Evolutionary conservation across 192 early-diverging fungal species (phyloP), one percentile per base, ranked within the genome.

Genomic region (Spizellomyces sp.): DNA sequence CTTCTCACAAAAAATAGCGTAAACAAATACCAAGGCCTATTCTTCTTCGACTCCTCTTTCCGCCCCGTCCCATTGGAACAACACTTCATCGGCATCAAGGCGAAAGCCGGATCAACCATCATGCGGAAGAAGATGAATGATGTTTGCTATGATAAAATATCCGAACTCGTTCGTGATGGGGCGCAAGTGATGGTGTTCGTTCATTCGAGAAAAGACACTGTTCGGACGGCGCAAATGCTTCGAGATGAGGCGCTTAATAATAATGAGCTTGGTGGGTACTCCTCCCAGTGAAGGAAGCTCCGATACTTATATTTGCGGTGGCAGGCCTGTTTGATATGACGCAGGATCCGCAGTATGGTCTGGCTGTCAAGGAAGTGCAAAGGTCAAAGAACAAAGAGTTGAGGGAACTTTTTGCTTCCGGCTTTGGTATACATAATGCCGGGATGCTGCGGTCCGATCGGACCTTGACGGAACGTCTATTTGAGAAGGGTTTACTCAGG

Each of bases 151-250:
- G 91, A 95, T 41, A 93, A 94, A 66, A 72, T 86, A 1, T 57
- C 75, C n/a, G 79, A 75, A 22, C 69, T 79, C 22, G 89, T 99
- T 47, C 83, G 86, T 0, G 87, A 91, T 27, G 94, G 92, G 0
- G 90, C 95, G 78, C 98, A 99, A 78, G 96, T 99, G 27, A 98
- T 99, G 96, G 94, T 99, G 6, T 99, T 99, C 88, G 98, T 99
- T 45, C 96, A 99, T 70, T 87, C 98, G 5, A 90, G 96, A 52
- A 98, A 98, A 74, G 98, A 98, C 62, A 98, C 98, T 6, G 96
- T 95, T n/a, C 93, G 92, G 68, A 97, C 95, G 0, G 95, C 96
- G 4, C 84, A 90, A 78, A 87, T 86, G 64, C 67, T 99, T 17
- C 79, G 87, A 17, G 90, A 93, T 54, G 87, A 89, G 75, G 95